Conservation (phyloP, 1,284 basidiomycete species). For the Ustilago bromivora region DNA sequence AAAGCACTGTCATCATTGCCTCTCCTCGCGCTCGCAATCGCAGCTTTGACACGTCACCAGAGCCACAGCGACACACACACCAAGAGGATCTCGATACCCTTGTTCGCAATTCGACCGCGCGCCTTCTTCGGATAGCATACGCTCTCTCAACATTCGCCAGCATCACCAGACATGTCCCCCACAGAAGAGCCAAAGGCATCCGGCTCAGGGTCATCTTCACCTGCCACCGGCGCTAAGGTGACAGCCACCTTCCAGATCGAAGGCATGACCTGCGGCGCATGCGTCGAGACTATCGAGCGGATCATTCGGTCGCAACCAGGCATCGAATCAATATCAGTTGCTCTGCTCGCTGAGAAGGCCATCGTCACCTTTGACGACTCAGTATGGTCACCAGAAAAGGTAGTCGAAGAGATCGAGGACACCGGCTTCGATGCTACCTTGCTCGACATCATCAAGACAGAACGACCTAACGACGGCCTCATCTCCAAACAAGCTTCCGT, state of each 20-base stretch:
- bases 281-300: conserved; percentile 93
- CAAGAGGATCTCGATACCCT: not conserved
- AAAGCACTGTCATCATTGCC: not conserved
- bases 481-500: conserved; percentile 6
- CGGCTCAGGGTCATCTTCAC: conserved; percentile 16
- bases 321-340: conserved; percentile 88
- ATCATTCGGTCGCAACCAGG: conserved; percentile 87
- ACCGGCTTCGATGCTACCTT: conserved; percentile 85
- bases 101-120: too few species aligned
- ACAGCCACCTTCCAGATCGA: conserved; percentile 78
- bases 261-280: conserved; percentile 91
- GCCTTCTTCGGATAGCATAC: too few species aligned
- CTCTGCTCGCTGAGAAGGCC: conserved; percentile 91
- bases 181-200: conserved; percentile 28
- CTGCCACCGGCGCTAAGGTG: conserved; percentile 20
- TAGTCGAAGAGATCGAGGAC: conserved; percentile 83
- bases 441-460: conserved; percentile 35
- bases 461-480: conserved; percentile 4
- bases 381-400: conserved; percentile 82
- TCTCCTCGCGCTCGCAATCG: not conserved
- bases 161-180: conserved; percentile 21
- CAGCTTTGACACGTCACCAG: not conserved
- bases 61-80: not conserved
- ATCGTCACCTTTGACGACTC: conserved; percentile 86
- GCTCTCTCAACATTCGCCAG: too few species aligned